phyloP scores from a whole-genome alignment of 805 yeast genomes.

The Lipomyces lipofer region DNA sequence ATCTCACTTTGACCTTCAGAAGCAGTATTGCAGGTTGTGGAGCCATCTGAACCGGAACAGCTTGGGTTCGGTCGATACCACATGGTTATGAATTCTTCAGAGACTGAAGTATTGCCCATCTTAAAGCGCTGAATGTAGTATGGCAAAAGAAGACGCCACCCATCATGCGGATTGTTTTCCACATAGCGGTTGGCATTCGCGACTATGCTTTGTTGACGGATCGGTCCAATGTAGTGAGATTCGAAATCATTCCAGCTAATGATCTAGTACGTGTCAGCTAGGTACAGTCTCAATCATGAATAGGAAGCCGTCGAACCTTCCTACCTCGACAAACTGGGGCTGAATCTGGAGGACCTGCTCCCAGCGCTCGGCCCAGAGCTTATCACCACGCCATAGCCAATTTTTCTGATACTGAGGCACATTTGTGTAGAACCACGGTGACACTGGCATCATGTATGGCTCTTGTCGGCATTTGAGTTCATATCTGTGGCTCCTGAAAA shows the following conservation, averaged over 20 bases:
- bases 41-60: neutral
- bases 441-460: slow-evolving; percentile 15
- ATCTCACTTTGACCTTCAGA: neutral
- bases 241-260: slow-evolving; percentile 20
- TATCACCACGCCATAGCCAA: slow-evolving; percentile 8
- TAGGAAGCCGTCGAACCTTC: neutral
- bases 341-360: slow-evolving; percentile 7
- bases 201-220: neutral
- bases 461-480: neutral
- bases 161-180: slow-evolving; percentile 3
- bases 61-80: slow-evolving; percentile 1
- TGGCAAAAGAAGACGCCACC: slow-evolving; percentile 1
- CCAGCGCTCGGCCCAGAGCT: slow-evolving; percentile 13
- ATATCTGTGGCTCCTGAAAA: neutral
- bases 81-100: neutral
- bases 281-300: neutral
- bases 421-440: slow-evolving; percentile 15
- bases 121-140: neutral
- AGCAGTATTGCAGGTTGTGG: neutral
- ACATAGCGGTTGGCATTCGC: neutral
- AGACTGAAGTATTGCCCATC: neutral
- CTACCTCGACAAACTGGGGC: slow-evolving; percentile 10
- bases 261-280: slow-evolving; percentile 3
- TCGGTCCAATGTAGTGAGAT: slow-evolving; percentile 19
- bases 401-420: slow-evolving; percentile 8